Evolutionary conservation across 768 basidiomycete genomes (phyloP).

Genomic region (Coprinopsis sp.): DNA sequence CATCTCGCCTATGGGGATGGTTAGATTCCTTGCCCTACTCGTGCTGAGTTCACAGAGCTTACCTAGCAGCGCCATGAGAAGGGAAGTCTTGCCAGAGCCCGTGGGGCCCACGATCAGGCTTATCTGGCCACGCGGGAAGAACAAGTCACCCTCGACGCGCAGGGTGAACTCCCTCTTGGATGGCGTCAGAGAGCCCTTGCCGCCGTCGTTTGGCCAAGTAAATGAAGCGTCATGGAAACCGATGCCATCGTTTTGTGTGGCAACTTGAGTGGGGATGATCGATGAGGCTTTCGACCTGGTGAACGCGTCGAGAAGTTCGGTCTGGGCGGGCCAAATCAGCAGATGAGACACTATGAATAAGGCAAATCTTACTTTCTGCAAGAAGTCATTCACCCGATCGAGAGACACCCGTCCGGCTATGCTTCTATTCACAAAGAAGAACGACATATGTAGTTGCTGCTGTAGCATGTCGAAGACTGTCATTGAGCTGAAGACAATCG

Average conservation of each 20-base stretch:
- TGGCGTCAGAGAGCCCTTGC: constrained; percentile 32
- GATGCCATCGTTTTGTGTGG: constrained; percentile 24
- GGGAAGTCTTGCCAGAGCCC: constrained; percentile 55
- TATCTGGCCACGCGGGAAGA: constrained; percentile 48
- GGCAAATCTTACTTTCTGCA: constrained; percentile 28
- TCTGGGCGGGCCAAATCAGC: constrained; percentile 23
- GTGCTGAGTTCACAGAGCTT: not conserved
- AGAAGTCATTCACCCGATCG: constrained; percentile 43
- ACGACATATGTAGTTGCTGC: constrained; percentile 41
- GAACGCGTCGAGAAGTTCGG: constrained; percentile 42
- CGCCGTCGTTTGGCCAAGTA: constrained; percentile 43
- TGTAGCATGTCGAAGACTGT: constrained; percentile 64
- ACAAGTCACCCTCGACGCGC: constrained; percentile 38
- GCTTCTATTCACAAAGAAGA: constrained; percentile 23
- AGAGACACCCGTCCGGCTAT: constrained; percentile 57
- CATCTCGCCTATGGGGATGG: constrained; percentile 48
- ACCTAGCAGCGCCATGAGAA: constrained; percentile 57
- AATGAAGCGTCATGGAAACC: constrained; percentile 52
- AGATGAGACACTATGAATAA: not conserved
- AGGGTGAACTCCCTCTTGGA: constrained; percentile 21
- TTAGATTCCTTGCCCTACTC: not conserved
- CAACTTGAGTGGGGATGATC: constrained; percentile 11
- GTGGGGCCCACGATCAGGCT: constrained; percentile 61
- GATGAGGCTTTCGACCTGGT: constrained; percentile 14
- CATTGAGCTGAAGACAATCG: constrained; percentile 49